Evolutionary conservation across 352 stramenopile species (phyloP).

Genomic region (Nothophytophthora sp.): DNA sequence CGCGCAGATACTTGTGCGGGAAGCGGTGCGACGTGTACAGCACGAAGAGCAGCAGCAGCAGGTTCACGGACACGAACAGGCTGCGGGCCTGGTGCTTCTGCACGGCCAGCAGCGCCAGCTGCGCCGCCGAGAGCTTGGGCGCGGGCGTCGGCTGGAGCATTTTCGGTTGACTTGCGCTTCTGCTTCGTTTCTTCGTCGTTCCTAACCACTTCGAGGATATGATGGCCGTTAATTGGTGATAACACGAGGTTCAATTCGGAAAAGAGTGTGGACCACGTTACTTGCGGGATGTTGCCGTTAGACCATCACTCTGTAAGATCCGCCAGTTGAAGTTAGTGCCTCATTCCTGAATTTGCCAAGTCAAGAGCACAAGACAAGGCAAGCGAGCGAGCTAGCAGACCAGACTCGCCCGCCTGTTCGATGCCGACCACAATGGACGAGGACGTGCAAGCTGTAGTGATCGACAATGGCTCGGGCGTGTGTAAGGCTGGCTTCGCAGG

Average conservation of each 20-base stretch:
- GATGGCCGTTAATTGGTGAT: too few species aligned
- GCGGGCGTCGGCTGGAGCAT: neutral
- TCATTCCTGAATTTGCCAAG: slow-evolving; percentile 14
- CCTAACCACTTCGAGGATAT: too few species aligned
- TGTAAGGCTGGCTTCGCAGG: slow-evolving; percentile 74
- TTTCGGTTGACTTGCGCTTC: too few species aligned
- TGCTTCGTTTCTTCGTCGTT: too few species aligned
- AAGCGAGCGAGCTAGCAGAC: too few species aligned
- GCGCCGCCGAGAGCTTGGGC: slow-evolving; percentile 34
- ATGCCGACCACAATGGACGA: slow-evolving; percentile 28
- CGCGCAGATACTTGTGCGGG: slow-evolving; percentile 70
- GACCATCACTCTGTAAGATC: neutral
- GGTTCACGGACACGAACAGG: slow-evolving; percentile 49
- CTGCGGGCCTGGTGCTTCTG: slow-evolving; percentile 47
- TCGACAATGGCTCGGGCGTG: slow-evolving; percentile 61
- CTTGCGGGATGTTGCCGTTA: neutral
- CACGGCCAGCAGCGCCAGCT: slow-evolving; percentile 45
- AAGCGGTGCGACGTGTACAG: slow-evolving; percentile 53
- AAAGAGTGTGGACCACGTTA: slow-evolving; percentile 9
- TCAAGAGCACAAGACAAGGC: neutral
- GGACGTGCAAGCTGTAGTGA: slow-evolving; percentile 44
- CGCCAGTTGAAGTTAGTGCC: too few species aligned
- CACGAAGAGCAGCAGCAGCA: slow-evolving; percentile 56
- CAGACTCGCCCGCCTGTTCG: too few species aligned
- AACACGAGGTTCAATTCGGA: slow-evolving; percentile 11